phyloP scores from a whole-genome alignment of 805 yeast genomes.

The Candida namnaoensis region DNA sequence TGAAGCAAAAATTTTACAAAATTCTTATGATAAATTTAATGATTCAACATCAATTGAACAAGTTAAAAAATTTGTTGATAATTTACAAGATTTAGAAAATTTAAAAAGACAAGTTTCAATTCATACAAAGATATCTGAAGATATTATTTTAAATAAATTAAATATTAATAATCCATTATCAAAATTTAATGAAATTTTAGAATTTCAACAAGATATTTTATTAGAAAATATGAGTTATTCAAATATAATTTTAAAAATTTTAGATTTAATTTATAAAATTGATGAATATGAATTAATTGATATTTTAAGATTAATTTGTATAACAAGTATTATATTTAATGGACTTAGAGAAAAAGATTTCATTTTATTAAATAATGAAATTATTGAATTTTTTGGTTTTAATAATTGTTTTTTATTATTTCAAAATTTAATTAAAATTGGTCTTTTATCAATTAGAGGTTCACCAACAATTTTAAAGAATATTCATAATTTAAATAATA shows the following conservation, averaged over 20 bases:
- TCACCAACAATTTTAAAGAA: constrained; percentile 26
- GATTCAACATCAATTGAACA: constrained; percentile 50
- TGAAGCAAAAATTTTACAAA: constrained; percentile 63
- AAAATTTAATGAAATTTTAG: constrained; percentile 37
- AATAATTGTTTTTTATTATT: constrained; percentile 33
- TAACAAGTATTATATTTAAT: constrained; percentile 54
- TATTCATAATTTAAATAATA: constrained; percentile 23
- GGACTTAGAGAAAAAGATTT: constrained; percentile 66
- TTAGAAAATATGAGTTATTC: constrained; percentile 38
- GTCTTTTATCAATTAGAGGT: constrained; percentile 26
- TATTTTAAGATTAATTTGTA: constrained; percentile 42
- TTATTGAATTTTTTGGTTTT: constrained; percentile 61
- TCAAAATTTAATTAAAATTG: constrained; percentile 38
- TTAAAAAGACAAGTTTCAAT: constrained; percentile 61
- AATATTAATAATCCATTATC: constrained; percentile 17
- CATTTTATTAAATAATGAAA: constrained; percentile 41
- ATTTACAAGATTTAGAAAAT: constrained; percentile 55
- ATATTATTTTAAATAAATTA: constrained; percentile 37
- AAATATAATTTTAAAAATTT: constrained; percentile 25
- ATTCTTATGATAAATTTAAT: constrained; percentile 54
- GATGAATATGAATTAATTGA: constrained; percentile 30
- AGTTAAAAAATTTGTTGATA: constrained; percentile 65
- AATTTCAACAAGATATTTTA: constrained; percentile 64
- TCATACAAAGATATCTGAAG: constrained; percentile 71
- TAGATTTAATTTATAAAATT: constrained; percentile 35